Evolutionary conservation across 345 rosid genomes (phyloP), one percentile per base, ranked within the genome.

Genomic region (Eucalyptus viminalis): DNA sequence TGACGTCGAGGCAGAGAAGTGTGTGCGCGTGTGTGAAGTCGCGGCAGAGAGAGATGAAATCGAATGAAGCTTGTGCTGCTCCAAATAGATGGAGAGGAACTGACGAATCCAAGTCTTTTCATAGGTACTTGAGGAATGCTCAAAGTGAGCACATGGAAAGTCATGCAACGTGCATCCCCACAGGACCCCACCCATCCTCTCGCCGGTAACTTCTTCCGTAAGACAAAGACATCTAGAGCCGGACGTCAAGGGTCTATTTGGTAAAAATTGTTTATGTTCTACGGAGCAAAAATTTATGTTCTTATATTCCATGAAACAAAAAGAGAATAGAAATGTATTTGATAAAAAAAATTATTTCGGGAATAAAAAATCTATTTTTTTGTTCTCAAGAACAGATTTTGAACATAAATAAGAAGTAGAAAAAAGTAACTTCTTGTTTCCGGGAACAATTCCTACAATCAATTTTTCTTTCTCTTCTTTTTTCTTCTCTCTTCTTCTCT

Each of bases 301-400:
- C 0, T 49, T 49, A 14, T 49, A 0, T 49, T 49, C 0, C 1
- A 6, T 0, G 1, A 49, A 49, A 49, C 2, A 14, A 49, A 49
- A 49, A 14, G 3, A 5, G 2, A 49, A 49, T 0, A 14, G 1
- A 49, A 49, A 49, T 0, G 3, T 49, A 0, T 14, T 14, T 49
- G 0, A 1, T 49, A 49, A 14, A 49, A 49, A 49, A 0, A 14
- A 5, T 49, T 49, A 14, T 49, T 50, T 6, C 17, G 7, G 0
- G 0, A 50, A 49, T 6, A 50, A 50, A 49, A 50, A 50, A 50
- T 14, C 0, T 50, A 50, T 50, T 14, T 14, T 49, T 50, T 5
- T 50, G 53, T 50, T 5, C 3, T 50, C 3, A 3, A 14, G 1
- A 50, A 49, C 1, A 49, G 0, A 49, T 49, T 50, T 50, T 3